phyloP scores from a whole-genome alignment of 2,329 filamentous ascomycete species.

The Lachnellula arida region DNA sequence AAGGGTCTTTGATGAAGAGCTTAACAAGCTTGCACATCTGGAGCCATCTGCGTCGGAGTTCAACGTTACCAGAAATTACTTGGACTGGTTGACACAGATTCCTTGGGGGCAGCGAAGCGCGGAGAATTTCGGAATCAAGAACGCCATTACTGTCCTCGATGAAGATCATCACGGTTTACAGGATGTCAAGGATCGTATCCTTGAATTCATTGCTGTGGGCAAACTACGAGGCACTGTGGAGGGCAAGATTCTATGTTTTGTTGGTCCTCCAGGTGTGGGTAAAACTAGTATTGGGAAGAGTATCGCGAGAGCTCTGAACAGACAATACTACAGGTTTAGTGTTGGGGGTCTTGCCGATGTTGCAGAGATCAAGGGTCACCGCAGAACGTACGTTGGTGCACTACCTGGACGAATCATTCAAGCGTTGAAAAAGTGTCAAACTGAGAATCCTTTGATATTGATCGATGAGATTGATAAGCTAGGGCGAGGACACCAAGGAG shows the following conservation, averaged over 20 bases:
- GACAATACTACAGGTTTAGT: constrained; percentile 97
- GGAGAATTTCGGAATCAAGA: constrained; percentile 93
- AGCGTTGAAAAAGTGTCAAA: constrained; percentile 97
- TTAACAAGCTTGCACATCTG: constrained; percentile 93
- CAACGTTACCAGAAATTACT: constrained; percentile 95
- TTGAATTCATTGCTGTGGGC: constrained; percentile 97
- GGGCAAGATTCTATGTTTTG: constrained; percentile 96
- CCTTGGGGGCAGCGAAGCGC: constrained; percentile 94
- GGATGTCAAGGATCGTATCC: constrained; percentile 95
- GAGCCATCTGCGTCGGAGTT: constrained; percentile 97
- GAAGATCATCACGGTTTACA: constrained; percentile 97
- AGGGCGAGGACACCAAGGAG: constrained; percentile 90
- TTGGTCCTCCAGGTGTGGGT: constrained; percentile 93
- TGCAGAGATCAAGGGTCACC: constrained; percentile 96
- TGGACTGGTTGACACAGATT: constrained; percentile 98
- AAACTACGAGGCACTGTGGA: constrained; percentile 96
- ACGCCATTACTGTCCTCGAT: constrained; percentile 85
- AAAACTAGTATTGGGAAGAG: constrained; percentile 99
- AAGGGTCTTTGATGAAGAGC: constrained; percentile 96
- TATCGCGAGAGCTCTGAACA: constrained; percentile 87
- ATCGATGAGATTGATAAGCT: constrained; percentile 99
- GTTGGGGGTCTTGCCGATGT: constrained; percentile 96
- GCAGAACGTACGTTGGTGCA: constrained; percentile 93
- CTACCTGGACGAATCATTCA: constrained; percentile 96
- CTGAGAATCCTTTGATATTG: constrained; percentile 91